phyloP scores from a whole-genome alignment of 352 stramenopile genomes.

The Phytophthora niederhauseri region DNA sequence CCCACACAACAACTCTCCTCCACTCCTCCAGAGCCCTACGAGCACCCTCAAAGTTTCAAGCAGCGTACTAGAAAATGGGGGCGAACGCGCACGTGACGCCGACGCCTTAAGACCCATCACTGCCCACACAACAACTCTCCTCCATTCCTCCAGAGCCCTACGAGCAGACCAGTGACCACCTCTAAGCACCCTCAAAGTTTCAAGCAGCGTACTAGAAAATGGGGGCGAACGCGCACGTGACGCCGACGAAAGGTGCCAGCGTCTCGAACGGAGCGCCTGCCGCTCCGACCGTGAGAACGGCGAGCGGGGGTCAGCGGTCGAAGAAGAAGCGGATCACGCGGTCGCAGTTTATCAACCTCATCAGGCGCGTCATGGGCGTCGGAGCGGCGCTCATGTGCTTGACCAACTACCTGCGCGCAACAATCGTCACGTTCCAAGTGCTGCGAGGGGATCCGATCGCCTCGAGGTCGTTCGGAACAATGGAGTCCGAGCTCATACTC shows the following conservation, averaged over 20 bases:
- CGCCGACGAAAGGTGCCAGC: conserved; percentile 17
- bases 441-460: conserved; percentile 18
- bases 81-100: conserved; percentile 22
- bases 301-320: neutral
- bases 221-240: conserved; percentile 20
- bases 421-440: conserved; percentile 36
- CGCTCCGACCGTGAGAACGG: neutral
- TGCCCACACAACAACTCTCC: neutral
- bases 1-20: neutral
- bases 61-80: no score
- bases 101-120: neutral
- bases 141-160: conserved; percentile 1
- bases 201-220: no score
- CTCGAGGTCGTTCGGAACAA: conserved; percentile 15
- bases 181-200: neutral
- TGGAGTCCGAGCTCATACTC: conserved; percentile 33
- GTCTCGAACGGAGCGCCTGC: conserved; percentile 2
- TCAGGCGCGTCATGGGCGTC: conserved; percentile 28
- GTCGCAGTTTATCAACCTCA: conserved; percentile 29
- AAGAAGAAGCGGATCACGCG: conserved; percentile 38
- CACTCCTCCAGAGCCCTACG: neutral
- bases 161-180: neutral
- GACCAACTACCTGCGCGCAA: conserved; percentile 32
- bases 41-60: neutral
- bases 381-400: conserved; percentile 38